These are phyloP conservation scores for Cryptosporidium sp. DNA, from an alignment of 169 alveolate species.

Conservation along the genomic window DNA sequence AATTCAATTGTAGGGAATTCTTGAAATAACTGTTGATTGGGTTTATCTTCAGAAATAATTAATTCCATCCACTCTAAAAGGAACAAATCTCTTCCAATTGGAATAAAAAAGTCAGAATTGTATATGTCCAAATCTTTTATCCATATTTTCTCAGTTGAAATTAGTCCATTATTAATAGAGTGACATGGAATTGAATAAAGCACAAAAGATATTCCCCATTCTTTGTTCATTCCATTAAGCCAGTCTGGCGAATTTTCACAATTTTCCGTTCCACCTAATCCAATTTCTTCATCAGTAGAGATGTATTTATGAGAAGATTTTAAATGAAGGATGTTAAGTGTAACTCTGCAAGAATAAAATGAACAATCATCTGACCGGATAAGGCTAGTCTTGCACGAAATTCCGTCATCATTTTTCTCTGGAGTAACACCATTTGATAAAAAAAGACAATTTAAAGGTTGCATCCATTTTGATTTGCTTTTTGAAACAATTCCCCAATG, in stretches of 20 bases:
- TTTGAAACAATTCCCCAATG: constrained; percentile 62
- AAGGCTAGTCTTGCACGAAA: constrained; percentile 24
- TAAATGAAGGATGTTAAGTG: constrained; percentile 17
- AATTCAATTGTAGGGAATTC: background rate
- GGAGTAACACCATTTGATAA: constrained; percentile 42
- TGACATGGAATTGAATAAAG: background rate
- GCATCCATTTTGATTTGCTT: constrained; percentile 34
- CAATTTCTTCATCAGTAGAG: background rate
- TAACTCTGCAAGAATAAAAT: constrained; percentile 18
- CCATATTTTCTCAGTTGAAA: background rate
- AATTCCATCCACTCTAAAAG: constrained; percentile 9
- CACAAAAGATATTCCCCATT: constrained; percentile 62
- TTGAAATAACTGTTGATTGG: background rate
- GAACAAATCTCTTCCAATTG: constrained; percentile 33
- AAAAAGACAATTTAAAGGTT: constrained; percentile 57
- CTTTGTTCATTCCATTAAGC: constrained; percentile 23
- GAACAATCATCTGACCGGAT: background rate
- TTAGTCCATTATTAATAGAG: background rate
- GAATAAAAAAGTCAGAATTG: constrained; percentile 50
- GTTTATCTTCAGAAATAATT: constrained; percentile 5
- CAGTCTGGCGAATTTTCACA: constrained; percentile 38
- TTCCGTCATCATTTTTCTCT: constrained; percentile 41
- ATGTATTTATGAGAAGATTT: constrained; percentile 5
- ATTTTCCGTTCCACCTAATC: constrained; percentile 11
- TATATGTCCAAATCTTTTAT: constrained; percentile 7